phyloP scores from a whole-genome alignment of 164 flowering plant species.

The Pachysandra terminalis region DNA sequence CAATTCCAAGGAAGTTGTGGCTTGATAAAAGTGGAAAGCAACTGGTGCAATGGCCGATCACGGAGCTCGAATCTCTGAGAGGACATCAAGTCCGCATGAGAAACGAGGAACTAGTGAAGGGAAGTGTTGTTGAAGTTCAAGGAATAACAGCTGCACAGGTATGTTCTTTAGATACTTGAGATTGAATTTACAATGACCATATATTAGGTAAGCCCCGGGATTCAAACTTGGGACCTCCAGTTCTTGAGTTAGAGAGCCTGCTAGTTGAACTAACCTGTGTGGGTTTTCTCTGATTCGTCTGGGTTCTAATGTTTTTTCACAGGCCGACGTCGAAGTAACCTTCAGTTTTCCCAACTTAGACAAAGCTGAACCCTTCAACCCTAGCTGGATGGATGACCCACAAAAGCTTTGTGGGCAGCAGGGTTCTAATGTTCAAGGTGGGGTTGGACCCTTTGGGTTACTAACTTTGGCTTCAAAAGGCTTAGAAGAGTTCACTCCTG shows the following conservation, averaged over 20 bases:
- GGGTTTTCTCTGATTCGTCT: not conserved
- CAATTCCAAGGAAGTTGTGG: conserved; percentile 72
- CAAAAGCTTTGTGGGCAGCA: conserved; percentile 44
- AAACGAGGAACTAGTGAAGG: conserved; percentile 29
- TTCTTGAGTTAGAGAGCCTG: too few relatives aligned
- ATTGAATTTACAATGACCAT: too few relatives aligned
- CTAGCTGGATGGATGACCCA: conserved; percentile 50
- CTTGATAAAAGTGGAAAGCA: conserved; percentile 64
- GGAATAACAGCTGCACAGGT: conserved; percentile 85
- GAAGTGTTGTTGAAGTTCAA: conserved; percentile 42
- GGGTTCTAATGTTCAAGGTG: conserved; percentile 56
- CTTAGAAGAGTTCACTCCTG: conserved; percentile 67
- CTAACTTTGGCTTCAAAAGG: conserved; percentile 66
- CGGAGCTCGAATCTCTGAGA: conserved; percentile 58
- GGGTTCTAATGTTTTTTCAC: not conserved
- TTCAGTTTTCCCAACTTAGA: conserved; percentile 51
- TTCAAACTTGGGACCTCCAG: too few relatives aligned
- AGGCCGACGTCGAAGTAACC: conserved; percentile 78
- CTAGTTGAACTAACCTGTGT: too few relatives aligned
- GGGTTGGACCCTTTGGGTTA: conserved; percentile 88
- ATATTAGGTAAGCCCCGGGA: too few relatives aligned
- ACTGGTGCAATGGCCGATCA: conserved; percentile 76
- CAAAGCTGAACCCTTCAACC: conserved; percentile 64
- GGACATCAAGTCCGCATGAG: conserved; percentile 21
- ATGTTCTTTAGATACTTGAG: not conserved